Evolutionary conservation across 106 monocot species (phyloP), one percentile per base, ranked within the genome.

Genomic region (Iris macrosiphon): DNA sequence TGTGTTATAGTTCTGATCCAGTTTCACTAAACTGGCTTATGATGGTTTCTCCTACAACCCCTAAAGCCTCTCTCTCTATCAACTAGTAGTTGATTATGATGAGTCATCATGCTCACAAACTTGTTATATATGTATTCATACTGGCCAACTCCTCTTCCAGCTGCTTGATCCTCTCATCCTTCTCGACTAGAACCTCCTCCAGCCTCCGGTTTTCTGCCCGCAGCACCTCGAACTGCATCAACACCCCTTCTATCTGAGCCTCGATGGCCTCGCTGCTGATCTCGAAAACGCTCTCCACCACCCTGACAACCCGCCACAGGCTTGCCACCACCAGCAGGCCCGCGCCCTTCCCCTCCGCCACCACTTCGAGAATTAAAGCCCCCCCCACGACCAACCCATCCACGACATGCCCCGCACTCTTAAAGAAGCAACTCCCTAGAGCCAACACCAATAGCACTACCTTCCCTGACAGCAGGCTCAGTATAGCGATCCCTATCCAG

Each of bases 281-380:
- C 56, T 67, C 67, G 48, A 67, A 67, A 0, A 47, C 47, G n/a
- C 57, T 48, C 67, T 67, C 67, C 37, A 58, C 39, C 52, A 53
- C 65, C 41, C 65, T 52, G 30, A 64, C 38, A 21, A 50, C 63
- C 10, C 64, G 52, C 52, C 67, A 67, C 41, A 67, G 25, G 57
- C 67, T 57, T 46, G 48, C 57, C 57, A 67, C 23, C 23, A 67
- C 67, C 16, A 67, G 24, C 34, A 67, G 23, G 14, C 67, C 67
- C 5, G 57, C 56, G n/a, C 34, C 67, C 34, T 42, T 46, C 9
- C 57, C 56, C 37, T 45, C 57, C 15, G 40, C 33, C 46, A 48
- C 7, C 45, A 39, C 40, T 31, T 67, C 56, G 34, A 67, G 31
- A 7, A 67, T 35, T 45, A 67, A 21, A 10, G 56, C 66, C 47